Evolutionary conservation across 495 filamentous ascomycete species (phyloP), one percentile per base, ranked within the genome.

Genomic region (Podospora tetraspora): DNA sequence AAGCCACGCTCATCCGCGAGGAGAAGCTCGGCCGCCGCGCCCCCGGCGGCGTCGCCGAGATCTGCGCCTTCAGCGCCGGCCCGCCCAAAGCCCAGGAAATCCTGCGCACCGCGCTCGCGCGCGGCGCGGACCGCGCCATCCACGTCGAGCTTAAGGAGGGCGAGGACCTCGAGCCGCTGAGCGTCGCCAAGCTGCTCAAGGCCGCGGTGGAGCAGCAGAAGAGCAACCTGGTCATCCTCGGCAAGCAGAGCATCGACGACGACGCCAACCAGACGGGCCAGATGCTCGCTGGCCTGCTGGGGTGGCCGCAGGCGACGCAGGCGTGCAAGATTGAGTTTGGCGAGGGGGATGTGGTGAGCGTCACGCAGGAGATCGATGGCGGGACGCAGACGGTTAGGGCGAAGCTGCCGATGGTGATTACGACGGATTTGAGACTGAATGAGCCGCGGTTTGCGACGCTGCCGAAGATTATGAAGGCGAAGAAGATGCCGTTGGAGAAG

Each of bases 381-480:
- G 96, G 96, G 67, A 89, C 90, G 66, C 95, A 99, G 86, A 97
- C 93, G 71, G 82, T 98, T 67, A 83, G 85, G 74, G 88, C 90
- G 21, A 89, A 89, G 82, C 77, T 99, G 79, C 95, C 95, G 0
- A 85, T 96, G 89, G 80, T 99, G 23, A 89, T 99, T 68, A 99
- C 95, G 68, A 96, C 95, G 69, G 95, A 99, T 87, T 78, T 99
- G 80, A 83, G 95, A 58, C 81, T 99, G 80, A 98, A 99, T 78
- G 91, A 96, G 86, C 96, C 95, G 66, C 81, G 96, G 63, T 99
- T 97, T 80, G 94, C 93, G 63, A 96, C 87, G 78, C 77, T 99
- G 84, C 94, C 92, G 72, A 97, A 97, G 80, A 98, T 99, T 68
- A 99, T 99, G 96, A 98, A 97, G 88, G 95, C 95, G 65, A 98